Base-by-base conservation (phyloP, 1,139 yeast species). In the Geotrichum reessii region DNA sequence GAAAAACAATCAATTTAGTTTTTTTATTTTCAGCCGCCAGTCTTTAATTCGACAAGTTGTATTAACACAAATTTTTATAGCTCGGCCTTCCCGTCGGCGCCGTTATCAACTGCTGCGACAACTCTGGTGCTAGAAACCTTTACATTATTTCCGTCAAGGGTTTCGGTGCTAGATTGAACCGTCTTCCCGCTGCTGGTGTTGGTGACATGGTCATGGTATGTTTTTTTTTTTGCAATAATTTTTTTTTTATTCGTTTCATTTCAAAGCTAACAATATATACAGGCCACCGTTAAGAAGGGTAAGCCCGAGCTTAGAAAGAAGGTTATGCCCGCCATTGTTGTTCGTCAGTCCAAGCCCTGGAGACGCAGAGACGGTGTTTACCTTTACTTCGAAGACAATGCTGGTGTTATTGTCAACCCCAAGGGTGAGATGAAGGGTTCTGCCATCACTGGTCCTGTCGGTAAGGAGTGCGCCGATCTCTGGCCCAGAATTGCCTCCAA, bases 371-470 rank as follows among this genome's bases (percentile, higher is more conserved):
- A 95, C 77, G 99, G 99, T 87, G 88, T 91, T 75, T 93, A 80
- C 90, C 90, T 95, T 79, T 95, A 95, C 92, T 95, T 95, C 75
- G 99, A 95, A 86, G 99, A 95, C 83, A 95, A 95, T 78, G 99
- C 99, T 69, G 99, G 99, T 87, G 99, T 95, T 80, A 93, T 95
- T 76, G 99, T 93, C 78, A 95, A 95, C 84, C 99, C 99, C 78
- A 95, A 95, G 93, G 99, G 99, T 85, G 99, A 95, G 83, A 95
- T 95, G 99, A 95, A 95, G 86, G 99, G 99, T 81, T 93, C 99
- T 72, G 99, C 99, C 76, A 93, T 95, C 78, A 93, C 99, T 76
- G 99, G 99, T 80, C 99, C 99, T 75, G 99, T 95, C 77, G 99
- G 97, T 80, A 95, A 93, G 85, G 99, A 95, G 85, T 93, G 99